Evolutionary conservation across 2,329 filamentous ascomycete species (phyloP), one percentile per base, ranked within the genome.

Genomic region (Colletotrichum phormii): DNA sequence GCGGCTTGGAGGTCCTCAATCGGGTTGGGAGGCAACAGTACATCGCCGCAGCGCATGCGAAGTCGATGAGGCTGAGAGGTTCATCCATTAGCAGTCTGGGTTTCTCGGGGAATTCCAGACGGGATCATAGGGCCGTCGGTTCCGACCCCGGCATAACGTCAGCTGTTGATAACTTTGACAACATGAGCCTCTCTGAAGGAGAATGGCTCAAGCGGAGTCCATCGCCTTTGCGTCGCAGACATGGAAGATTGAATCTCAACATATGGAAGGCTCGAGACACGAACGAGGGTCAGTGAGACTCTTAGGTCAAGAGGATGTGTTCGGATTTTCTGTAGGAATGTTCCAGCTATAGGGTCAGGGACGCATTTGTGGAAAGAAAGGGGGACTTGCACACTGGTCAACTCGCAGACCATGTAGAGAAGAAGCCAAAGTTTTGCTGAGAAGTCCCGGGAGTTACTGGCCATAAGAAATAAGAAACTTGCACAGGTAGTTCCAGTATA

Each of bases 131-230:
- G 18, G 18, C 11, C 31, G 8, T 12, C 31, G n/a, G 35, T 35
- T 22, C 57, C 18, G 18, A 29, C 29, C 15, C 26, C 6, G 57
- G 29, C 22, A 33, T 35, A 9, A 13, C 26, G 29, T 33, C 29
- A 12, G n/a, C 33, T 18, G 29, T 51, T 9, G 46, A 71, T 26
- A n/a, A 62, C 13, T 66, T 59, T n/a, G 68, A 57, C 13, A 68
- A 54, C 35, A 49, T 35, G 18, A 37, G 35, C 57, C 31, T 29
- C 15, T 74, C 57, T 57, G 76, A 78, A 66, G 59, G 74, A 29
- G 70, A 74, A 29, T 76, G 75, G 75, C 65, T 76, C 60, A 75
- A 61, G 15, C 69, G 72, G 61, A 76, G 72, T 33, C 76, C 73
- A 9, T 78, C 77, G 12, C 75, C 76, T 8, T 33, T 61, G 49